These are phyloP conservation scores for Croton laevigatus DNA, from an alignment of 441 rosid species.

Conservation along the genomic window DNA sequence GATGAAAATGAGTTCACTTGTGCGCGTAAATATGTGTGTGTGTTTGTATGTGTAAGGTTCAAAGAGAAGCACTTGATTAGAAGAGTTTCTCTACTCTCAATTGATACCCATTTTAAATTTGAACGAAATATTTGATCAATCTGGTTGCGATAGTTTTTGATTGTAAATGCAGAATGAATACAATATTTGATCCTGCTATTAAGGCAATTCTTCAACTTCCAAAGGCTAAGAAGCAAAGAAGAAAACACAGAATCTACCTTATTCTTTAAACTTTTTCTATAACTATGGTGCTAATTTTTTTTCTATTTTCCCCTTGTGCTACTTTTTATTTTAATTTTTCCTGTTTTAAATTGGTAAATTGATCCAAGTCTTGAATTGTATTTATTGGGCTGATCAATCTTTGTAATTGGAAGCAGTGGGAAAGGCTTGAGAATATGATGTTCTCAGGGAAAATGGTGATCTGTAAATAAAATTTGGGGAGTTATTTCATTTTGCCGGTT, in stretches of 20 bases:
- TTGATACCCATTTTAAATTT: too few relatives aligned
- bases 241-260: conserved; percentile 38
- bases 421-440: too few relatives aligned
- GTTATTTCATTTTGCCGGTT: too few relatives aligned
- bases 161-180: conserved; percentile 54
- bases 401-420: background rate
- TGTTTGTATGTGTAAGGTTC: too few relatives aligned
- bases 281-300: background rate
- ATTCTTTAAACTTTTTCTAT: conserved; percentile 36
- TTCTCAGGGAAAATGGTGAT: too few relatives aligned
- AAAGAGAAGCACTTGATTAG: too few relatives aligned
- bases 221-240: conserved; percentile 51
- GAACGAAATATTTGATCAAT: too few relatives aligned
- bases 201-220: conserved; percentile 70
- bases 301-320: background rate
- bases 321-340: background rate
- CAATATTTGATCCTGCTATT: conserved; percentile 66
- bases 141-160: background rate
- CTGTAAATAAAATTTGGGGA: too few relatives aligned
- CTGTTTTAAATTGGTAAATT: background rate
- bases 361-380: conserved; percentile 1
- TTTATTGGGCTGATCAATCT: background rate
- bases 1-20: background rate
- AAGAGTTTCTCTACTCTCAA: too few relatives aligned
- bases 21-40: too few relatives aligned